phyloP scores from a whole-genome alignment of 2,329 filamentous ascomycete species.

The Nemania sp. region DNA sequence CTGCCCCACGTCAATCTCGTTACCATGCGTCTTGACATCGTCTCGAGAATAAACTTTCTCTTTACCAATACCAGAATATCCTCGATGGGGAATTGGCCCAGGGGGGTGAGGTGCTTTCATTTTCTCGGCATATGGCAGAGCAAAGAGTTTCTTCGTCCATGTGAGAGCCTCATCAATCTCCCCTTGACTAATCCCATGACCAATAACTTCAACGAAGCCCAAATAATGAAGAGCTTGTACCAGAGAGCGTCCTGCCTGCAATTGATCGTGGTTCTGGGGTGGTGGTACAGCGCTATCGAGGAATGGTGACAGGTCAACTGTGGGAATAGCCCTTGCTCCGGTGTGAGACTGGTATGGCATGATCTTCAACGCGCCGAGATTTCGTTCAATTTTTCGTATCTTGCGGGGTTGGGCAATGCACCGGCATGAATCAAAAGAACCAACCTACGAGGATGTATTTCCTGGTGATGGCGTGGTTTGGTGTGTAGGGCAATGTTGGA shows the following conservation, averaged over 20 bases:
- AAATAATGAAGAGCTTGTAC: slow-evolving; percentile 25
- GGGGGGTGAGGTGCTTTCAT: slow-evolving; percentile 31
- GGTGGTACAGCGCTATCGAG: background rate
- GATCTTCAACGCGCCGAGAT: no score
- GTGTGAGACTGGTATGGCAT: background rate
- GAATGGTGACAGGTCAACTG: slow-evolving; percentile 23
- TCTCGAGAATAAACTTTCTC: slow-evolving; percentile 31
- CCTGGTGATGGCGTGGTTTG: background rate
- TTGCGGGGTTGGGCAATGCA: background rate
- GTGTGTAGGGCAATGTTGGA: no score
- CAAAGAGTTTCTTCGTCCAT: slow-evolving; percentile 30
- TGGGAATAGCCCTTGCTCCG: slow-evolving; percentile 6
- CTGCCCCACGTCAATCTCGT: slow-evolving; percentile 9
- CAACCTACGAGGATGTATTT: background rate
- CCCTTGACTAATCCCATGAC: slow-evolving; percentile 21
- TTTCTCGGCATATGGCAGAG: slow-evolving; percentile 29
- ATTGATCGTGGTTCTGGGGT: background rate
- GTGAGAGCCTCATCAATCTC: slow-evolving; percentile 26
- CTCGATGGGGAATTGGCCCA: slow-evolving; percentile 29
- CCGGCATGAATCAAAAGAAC: background rate
- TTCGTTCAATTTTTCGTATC: background rate
- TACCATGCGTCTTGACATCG: slow-evolving; percentile 8
- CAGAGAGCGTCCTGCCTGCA: slow-evolving; percentile 14
- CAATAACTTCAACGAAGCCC: slow-evolving; percentile 26
- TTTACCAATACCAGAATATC: slow-evolving; percentile 30